Evolutionary conservation across 805 yeast species (phyloP).

Genomic region (Saccharomyces kudriavzevii): DNA sequence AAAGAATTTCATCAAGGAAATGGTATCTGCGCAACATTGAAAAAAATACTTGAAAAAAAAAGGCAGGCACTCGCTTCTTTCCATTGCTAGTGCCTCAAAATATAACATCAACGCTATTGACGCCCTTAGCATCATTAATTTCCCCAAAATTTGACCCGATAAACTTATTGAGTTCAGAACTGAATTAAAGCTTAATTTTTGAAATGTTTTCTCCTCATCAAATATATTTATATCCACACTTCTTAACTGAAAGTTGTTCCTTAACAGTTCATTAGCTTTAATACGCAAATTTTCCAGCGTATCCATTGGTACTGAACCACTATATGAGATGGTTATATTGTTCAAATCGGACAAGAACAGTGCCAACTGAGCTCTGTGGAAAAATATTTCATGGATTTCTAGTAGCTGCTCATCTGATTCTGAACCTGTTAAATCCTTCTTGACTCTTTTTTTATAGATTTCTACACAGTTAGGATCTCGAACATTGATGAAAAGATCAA

Average conservation of each 20-base stretch:
- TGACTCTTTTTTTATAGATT: constrained; percentile 7
- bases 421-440: constrained; percentile 4
- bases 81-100: constrained; percentile 9
- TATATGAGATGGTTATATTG: constrained; percentile 11
- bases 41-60: constrained; percentile 11
- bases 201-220: not conserved
- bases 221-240: not conserved
- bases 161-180: constrained; percentile 5
- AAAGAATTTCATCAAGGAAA: constrained; percentile 7
- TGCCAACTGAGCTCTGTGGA: constrained; percentile 9
- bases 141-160: constrained; percentile 13
- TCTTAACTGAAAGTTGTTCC: constrained; percentile 6
- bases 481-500: constrained; percentile 6
- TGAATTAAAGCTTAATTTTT: not conserved
- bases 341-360: constrained; percentile 11
- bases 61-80: constrained; percentile 5
- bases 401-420: constrained; percentile 1
- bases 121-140: constrained; percentile 11
- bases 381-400: constrained; percentile 7
- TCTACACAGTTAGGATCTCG: constrained; percentile 6
- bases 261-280: constrained; percentile 7
- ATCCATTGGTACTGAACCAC: constrained; percentile 6
- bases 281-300: constrained; percentile 8
- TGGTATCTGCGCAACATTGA: constrained; percentile 7
- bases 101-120: constrained; percentile 16